Evolutionary conservation across 208 protist genomes (phyloP), one percentile per base, ranked within the genome.

Genomic region (Leishmania mexicana): DNA sequence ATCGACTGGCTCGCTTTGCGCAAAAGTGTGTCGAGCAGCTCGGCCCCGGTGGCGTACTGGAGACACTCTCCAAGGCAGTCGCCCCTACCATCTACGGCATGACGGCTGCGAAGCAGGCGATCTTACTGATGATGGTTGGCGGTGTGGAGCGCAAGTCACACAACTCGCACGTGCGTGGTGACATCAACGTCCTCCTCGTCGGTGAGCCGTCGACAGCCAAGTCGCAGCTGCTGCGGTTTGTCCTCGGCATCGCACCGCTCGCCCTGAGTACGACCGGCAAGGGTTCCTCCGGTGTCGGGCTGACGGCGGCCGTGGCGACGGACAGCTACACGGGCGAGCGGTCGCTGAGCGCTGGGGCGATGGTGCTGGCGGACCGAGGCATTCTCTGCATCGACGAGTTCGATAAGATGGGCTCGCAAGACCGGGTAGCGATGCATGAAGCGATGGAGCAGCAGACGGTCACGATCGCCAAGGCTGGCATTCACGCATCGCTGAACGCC

Each of bases 381-480:
- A 95, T 99, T 64, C 93, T 99, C 31, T 99, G 99, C 89, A 99
- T 99, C 75, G 99, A 99, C 89, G 99, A 99, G 89, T 99, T 99
- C 88, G 99, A 99, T 87, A 99, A 99, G 91, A 99, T 99, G 99
- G 91, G 85, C 60, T 90, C 98, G 57, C 88, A 96, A 42, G 99
- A 99, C 89, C 90, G 95, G 45, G 95, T 98, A n/a, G 96, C 98
- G 7, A 99, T 99, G 93, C 98, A 99, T 89, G 98, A 99, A 92
- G 99, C 99, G 35, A 99, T 99, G 99, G 99, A 99, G 90, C 99
- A 99, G 90, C 99, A 99, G 88, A 99, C 99, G 0, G 99, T 99
- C 2, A 99, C 99, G 3, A 99, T 99, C 77, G 93, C 97, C 38
- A 99, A 99, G 94, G 99, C 99, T 6, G 99, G 99, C 77, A 99